Conservation (phyloP, 257 asterid genomes). For the Salvia hispanica region DNA sequence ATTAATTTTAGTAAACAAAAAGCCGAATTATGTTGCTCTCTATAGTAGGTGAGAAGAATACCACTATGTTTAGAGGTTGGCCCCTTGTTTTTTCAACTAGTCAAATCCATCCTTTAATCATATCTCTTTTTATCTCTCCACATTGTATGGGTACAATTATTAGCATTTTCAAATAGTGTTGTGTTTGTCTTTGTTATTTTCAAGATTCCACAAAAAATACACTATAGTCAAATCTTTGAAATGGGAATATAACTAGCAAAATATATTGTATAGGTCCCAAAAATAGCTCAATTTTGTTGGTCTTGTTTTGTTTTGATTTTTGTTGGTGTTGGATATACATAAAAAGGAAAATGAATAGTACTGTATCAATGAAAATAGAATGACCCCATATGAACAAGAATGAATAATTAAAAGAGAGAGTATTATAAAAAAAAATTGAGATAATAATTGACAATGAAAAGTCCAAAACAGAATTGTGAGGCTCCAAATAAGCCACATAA, state of each 20-base stretch:
- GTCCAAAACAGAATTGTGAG: constrained; percentile 15
- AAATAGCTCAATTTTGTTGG: too few relatives aligned
- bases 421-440: neutral
- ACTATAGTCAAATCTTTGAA: too few relatives aligned
- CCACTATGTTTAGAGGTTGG: constrained; percentile 24
- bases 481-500: constrained; percentile 25
- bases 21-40: too few relatives aligned
- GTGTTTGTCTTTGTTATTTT: neutral
- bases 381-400: neutral
- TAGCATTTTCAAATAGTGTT: neutral
- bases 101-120: constrained; percentile 28
- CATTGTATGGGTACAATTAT: neutral
- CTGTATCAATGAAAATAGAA: too few relatives aligned
- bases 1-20: too few relatives aligned
- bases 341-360: too few relatives aligned
- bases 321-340: neutral
- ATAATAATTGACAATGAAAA: neutral
- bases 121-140: constrained; percentile 1
- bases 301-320: too few relatives aligned
- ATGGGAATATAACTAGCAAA: too few relatives aligned
- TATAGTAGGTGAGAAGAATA: constrained; percentile 17
- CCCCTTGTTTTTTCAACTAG: constrained; percentile 8
- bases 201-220: neutral
- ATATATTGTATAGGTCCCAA: too few relatives aligned
- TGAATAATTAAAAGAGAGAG: neutral